These are phyloP conservation scores for Leishmania aethiopica DNA, from an alignment of 208 protist species.

Conservation along the genomic window DNA sequence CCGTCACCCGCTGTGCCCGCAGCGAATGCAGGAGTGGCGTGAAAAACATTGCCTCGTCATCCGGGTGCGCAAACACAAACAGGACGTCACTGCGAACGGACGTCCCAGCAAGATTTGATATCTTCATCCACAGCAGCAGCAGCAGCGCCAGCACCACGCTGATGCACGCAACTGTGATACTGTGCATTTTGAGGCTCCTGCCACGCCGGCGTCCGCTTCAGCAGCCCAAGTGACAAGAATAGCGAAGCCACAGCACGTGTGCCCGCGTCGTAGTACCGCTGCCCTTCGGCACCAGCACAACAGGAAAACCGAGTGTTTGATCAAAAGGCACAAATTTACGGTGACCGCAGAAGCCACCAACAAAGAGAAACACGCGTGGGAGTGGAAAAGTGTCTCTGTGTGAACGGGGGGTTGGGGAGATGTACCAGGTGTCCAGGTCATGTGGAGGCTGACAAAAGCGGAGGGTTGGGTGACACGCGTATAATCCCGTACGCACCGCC, in stretches of 20 bases:
- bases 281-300: background rate
- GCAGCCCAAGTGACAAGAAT: background rate
- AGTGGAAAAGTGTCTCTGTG: background rate
- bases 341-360: background rate
- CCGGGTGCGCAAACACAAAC: slow-evolving; percentile 91
- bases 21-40: slow-evolving; percentile 69
- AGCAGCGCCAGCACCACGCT: slow-evolving; percentile 27
- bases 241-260: background rate
- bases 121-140: slow-evolving; percentile 53
- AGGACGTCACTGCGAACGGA: slow-evolving; percentile 80
- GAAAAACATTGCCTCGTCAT: slow-evolving; percentile 95
- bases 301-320: background rate
- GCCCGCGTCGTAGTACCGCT: background rate
- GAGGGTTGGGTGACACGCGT: background rate
- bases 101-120: slow-evolving; percentile 19
- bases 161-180: background rate
- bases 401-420: background rate
- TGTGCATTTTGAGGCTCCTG: background rate
- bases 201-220: background rate
- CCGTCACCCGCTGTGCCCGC: slow-evolving; percentile 31
- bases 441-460: background rate
- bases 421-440: background rate
- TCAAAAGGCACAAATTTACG: background rate
- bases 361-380: background rate
- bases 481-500: background rate